A percentile compares a stretch with the other conserved stretches of the same genome.
Conservation (phyloP, 2,329 filamentous ascomycete species). For the Escovopsis sp. region DNA sequence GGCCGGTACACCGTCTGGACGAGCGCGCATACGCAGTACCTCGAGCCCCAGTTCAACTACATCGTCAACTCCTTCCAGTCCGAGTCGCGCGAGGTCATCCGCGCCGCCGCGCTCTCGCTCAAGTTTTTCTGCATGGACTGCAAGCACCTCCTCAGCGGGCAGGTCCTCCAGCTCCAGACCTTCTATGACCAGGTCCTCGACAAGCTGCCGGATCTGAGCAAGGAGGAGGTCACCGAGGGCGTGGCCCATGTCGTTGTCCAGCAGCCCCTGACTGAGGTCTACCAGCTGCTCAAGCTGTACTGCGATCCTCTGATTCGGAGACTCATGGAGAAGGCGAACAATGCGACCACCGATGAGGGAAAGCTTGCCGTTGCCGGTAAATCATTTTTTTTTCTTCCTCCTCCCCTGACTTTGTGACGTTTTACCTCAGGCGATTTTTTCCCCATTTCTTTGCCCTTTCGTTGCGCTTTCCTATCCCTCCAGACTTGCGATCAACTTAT, state of each 20-base stretch:
- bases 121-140: constrained; percentile 97
- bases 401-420: too few species aligned
- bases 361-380: constrained; percentile 74
- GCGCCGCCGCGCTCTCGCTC: constrained; percentile 83
- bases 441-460: too few species aligned
- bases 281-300: constrained; percentile 77
- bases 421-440: too few species aligned
- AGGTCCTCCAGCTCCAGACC: constrained; percentile 71
- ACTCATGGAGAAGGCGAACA: constrained; percentile 74
- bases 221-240: constrained; percentile 92
- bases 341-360: constrained; percentile 64
- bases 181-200: constrained; percentile 89
- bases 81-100: constrained; percentile 75
- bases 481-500: too few species aligned
- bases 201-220: constrained; percentile 68
- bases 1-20: constrained; percentile 98
- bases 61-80: constrained; percentile 88
- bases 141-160: constrained; percentile 66
- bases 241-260: constrained; percentile 83
- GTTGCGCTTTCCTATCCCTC: too few species aligned
- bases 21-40: constrained; percentile 76
- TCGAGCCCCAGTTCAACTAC: constrained; percentile 87
- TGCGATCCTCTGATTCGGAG: constrained; percentile 79
- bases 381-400: not conserved
- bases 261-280: constrained; percentile 66